phyloP scores from a whole-genome alignment of 176 grass and related monocot genomes.

The Ensete glaucum region DNA sequence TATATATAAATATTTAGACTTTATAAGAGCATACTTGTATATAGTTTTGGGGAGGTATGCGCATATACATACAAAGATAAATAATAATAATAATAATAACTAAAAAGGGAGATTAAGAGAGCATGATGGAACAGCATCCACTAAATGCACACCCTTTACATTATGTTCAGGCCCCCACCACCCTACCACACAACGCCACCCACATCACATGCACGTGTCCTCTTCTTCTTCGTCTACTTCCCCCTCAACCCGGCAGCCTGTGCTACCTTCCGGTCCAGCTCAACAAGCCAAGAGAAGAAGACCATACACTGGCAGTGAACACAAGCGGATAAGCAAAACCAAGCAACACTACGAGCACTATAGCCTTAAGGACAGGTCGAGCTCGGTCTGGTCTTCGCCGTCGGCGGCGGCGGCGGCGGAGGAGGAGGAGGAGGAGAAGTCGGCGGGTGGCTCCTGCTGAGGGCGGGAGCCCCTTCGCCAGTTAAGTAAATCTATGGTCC shows the following conservation, averaged over 20 bases:
- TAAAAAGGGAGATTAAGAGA: background rate
- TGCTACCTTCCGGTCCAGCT: no score
- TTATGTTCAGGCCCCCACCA: background rate
- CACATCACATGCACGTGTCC: constrained; percentile 7
- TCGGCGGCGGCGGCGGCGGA: background rate
- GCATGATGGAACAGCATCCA: background rate
- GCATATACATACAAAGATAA: background rate
- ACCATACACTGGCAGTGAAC: no score
- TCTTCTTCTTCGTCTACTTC: background rate
- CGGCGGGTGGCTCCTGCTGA: background rate
- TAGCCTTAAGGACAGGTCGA: constrained; percentile 18
- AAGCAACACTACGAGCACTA: background rate
- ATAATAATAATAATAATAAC: background rate
- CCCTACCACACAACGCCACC: background rate
- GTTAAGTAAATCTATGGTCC: constrained; percentile 79
- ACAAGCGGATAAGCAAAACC: no score
- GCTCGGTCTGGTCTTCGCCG: background rate
- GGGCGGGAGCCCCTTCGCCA: constrained; percentile 73
- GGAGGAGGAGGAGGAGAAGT: background rate
- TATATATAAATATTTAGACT: no score
- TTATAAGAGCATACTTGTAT: no score
- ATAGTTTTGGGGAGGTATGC: no score
- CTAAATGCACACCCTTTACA: background rate
- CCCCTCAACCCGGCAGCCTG: no score
- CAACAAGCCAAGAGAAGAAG: no score